Base-by-base conservation (phyloP, 768 basidiomycete genomes). In the Suillus alpinus region DNA sequence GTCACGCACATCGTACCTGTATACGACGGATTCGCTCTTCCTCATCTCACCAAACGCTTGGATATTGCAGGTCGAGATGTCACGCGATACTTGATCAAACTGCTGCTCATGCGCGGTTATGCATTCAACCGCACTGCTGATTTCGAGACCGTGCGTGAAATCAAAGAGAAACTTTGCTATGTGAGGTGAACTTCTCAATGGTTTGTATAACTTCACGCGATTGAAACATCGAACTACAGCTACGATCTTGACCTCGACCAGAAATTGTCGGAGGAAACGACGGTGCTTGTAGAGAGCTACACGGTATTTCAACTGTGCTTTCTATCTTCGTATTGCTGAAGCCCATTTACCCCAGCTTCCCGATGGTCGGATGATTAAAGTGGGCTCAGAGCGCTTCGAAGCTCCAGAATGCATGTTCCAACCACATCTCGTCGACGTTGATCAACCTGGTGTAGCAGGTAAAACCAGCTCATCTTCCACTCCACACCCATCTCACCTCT, bases 381-480 rank as follows among this genome's bases (percentile, higher is more conserved):
- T 98, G 62, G 97, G 96, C 32, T 94, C 95, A 0, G 97, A 99
- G 73, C 91, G 97, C 13, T 99, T 98, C 71, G 96, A 98, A 76
- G 97, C 96, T 13, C 96, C 97, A 6, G 97, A 99, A 77, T 98
- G 97, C 78, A 95, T 98, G 94, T 98, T 99, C 88, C 96, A 99
- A 73, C 97, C 97, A 23, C 93, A 96, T 74, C 83, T 99, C 4
- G 95, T 98, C 50, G 96, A 99, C 68, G 80, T 98, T 51, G 97
- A 99, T 73, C 95, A 97, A 71, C 94, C 94, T 6, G 96, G 96
- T 49, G 88, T 98, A 53, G 95, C 95, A 77, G 93, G 93, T 92
- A 60, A 46, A 81, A 75, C 36, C 23, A n/a, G 41, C 34, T 26
- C 41, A 1, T 34, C 31, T 6, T 46, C 26, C 3, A 12, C 26